These are phyloP conservation scores for Condylostoma magnum DNA, from an alignment of 169 alveolate species.

Conservation along the genomic window DNA sequence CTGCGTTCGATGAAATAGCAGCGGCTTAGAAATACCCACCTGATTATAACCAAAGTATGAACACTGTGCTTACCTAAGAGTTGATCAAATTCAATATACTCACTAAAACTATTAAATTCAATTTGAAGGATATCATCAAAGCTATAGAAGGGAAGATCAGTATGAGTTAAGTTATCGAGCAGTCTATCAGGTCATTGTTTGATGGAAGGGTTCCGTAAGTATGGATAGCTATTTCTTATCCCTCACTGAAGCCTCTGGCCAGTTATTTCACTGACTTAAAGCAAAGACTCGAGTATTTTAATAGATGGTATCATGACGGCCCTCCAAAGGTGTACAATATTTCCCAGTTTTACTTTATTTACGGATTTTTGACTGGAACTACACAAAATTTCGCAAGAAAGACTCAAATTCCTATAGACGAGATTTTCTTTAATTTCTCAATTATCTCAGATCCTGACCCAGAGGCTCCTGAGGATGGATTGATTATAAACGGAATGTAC, in stretches of 20 bases:
- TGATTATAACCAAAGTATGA: slow-evolving; percentile 85
- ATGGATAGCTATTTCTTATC: slow-evolving; percentile 86
- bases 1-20: slow-evolving; percentile 73
- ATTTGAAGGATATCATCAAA: slow-evolving; percentile 66
- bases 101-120: slow-evolving; percentile 54
- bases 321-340: slow-evolving; percentile 87
- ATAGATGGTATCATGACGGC: slow-evolving; percentile 88
- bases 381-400: slow-evolving; percentile 88
- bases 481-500: slow-evolving; percentile 65
- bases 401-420: slow-evolving; percentile 87
- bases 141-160: slow-evolving; percentile 86
- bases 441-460: slow-evolving; percentile 41
- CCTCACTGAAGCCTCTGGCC: slow-evolving; percentile 85
- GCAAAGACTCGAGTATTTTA: slow-evolving; percentile 80
- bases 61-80: slow-evolving; percentile 89
- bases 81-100: slow-evolving; percentile 85
- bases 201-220: slow-evolving; percentile 84
- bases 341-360: slow-evolving; percentile 89
- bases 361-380: slow-evolving; percentile 90
- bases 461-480: slow-evolving; percentile 60
- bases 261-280: slow-evolving; percentile 83
- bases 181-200: slow-evolving; percentile 64
- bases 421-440: slow-evolving; percentile 78
- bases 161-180: slow-evolving; percentile 85
- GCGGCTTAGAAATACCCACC: slow-evolving; percentile 83